Evolutionary conservation across 192 early-diverging fungal genomes (phyloP).

Genomic region (Lobosporangium transversale): DNA sequence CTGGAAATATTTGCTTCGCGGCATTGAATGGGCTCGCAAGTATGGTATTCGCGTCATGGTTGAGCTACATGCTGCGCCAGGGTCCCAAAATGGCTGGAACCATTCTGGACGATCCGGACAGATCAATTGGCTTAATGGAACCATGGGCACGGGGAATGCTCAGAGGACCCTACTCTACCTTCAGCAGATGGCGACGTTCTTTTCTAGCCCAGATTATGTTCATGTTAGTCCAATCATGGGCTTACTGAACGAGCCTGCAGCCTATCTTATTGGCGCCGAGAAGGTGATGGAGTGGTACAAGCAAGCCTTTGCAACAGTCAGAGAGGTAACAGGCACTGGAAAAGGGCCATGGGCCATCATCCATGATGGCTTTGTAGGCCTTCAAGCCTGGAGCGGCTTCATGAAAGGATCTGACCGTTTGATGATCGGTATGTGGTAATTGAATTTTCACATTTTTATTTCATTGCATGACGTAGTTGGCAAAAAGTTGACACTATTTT

Average conservation of each 20-base stretch:
- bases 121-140: conserved; percentile 57
- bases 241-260: conserved; percentile 61
- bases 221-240: conserved; percentile 60
- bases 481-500: background rate
- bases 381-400: conserved; percentile 50
- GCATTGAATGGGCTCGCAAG: conserved; percentile 70
- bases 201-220: conserved; percentile 57
- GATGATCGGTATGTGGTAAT: conserved; percentile 52
- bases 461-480: too few species aligned
- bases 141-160: conserved; percentile 57
- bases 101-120: conserved; percentile 56
- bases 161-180: conserved; percentile 61
- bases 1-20: conserved; percentile 64
- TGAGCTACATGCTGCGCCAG: conserved; percentile 76
- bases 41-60: conserved; percentile 73
- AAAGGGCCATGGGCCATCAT: conserved; percentile 51
- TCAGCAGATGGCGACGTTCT: conserved; percentile 62
- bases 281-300: conserved; percentile 56
- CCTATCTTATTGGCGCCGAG: conserved; percentile 14
- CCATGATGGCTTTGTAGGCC: conserved; percentile 59
- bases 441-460: too few species aligned
- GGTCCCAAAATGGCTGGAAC: conserved; percentile 79
- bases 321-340: conserved; percentile 39
- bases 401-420: conserved; percentile 49
- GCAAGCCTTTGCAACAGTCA: conserved; percentile 46